Base-by-base conservation (phyloP, 2,329 filamentous ascomycete species). In the Aspergillus brunneoviolaceus region DNA sequence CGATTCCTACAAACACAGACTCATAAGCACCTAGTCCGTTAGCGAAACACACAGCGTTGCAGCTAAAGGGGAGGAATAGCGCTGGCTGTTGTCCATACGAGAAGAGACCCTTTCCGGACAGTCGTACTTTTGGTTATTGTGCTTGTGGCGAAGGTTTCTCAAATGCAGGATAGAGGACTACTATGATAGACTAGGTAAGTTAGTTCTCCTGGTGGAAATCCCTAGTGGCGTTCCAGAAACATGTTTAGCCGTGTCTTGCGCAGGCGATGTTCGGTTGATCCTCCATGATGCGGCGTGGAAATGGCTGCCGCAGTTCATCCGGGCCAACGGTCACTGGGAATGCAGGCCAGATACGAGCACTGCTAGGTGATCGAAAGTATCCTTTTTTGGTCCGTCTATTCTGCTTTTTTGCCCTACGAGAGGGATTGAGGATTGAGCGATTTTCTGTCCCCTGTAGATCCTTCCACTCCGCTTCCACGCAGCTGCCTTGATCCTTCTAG, bases 401-500 rank as follows among this genome's bases (percentile, higher is more conserved):
- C 9, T 49, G 56, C 42, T 54, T 42, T 45, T 47, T 19, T 49
- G 33, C 33, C 42, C 49, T 48, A 31, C 27, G 10, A 12, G 33
- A 23, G 11, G 19, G 33, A 29, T 35, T 49, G 57, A n/a, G 19
- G 33, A 29, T 35, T 49, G 57, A n/a, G 48, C 27, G 31, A 39
- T 45, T 61, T 49, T 58, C 31, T 45, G 55, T 27, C 57, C 55
- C 62, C 54, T 59, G 60, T 63, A 55, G 39, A 59, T 51, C 53
- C 42, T 57, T 59, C 49, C 53, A 57, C 45, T 50, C 47, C 29
- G 35, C 51, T 56, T 58, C 52, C 23, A 57, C 49, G 54, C 60
- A 54, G 55, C 59, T 62, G 33, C 58, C 60, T 62, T 55, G 58
- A 63, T 67, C 60, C 66, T 68, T 69, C 67, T 67, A 58, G 67